phyloP scores from a whole-genome alignment of 73 alveolate genomes.

The Loxodes magnus region DNA sequence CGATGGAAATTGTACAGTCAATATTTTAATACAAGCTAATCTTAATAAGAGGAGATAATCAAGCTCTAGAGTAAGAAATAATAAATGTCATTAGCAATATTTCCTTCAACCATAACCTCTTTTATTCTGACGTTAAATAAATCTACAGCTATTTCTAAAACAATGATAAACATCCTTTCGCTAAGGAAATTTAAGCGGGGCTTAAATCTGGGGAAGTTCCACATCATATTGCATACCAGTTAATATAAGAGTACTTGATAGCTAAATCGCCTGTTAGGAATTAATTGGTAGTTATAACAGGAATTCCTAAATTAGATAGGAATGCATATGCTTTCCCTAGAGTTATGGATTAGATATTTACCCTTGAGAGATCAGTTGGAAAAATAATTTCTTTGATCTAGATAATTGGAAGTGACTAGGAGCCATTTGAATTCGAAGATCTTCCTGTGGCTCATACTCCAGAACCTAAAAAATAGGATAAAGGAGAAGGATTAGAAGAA shows the following conservation, averaged over 20 bases:
- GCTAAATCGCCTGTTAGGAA: neutral
- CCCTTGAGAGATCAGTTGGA: conserved; percentile 36
- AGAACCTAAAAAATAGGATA: conserved; percentile 29
- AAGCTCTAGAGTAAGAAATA: neutral
- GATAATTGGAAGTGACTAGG: no score
- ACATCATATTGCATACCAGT: neutral
- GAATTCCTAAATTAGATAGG: neutral
- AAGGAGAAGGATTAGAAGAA: no score
- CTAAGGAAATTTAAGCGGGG: neutral
- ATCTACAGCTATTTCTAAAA: neutral
- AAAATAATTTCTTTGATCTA: conserved; percentile 29
- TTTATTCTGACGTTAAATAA: neutral
- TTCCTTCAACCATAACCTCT: conserved; percentile 3
- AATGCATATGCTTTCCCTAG: conserved; percentile 34
- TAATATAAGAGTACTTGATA: neutral
- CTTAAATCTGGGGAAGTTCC: neutral
- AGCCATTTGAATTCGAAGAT: conserved; percentile 35
- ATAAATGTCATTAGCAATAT: neutral
- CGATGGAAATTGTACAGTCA: neutral
- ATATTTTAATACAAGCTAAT: neutral
- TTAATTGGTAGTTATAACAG: neutral
- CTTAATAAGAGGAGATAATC: neutral
- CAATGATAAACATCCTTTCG: neutral
- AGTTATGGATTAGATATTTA: conserved; percentile 43
- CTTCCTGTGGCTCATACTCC: conserved; percentile 44